A percentile compares a stretch with the other conserved stretches of the same genome.
These are phyloP conservation scores for Aureobasidium sp. DNA, from an alignment of 2,329 filamentous ascomycete species.

Conservation along the genomic window DNA sequence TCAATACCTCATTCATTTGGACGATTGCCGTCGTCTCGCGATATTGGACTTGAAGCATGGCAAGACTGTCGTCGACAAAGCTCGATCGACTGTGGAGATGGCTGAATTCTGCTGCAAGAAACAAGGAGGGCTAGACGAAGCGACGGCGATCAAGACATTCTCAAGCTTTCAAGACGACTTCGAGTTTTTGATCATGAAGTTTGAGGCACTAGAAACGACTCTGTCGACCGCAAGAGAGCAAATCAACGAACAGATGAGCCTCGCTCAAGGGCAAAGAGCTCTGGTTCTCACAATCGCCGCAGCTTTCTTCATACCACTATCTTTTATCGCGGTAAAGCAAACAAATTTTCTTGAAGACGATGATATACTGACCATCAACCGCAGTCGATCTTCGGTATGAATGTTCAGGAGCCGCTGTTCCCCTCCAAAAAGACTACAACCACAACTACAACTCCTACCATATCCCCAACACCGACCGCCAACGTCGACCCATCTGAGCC, in stretches of 20 bases:
- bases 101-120: not conserved
- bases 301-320: not conserved
- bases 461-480: not conserved
- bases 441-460: not conserved
- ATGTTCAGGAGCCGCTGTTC: not conserved
- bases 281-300: not conserved
- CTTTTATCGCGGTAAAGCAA: not conserved
- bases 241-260: not conserved
- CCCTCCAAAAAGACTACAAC: not conserved
- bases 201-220: not conserved
- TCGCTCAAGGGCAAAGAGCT: not conserved
- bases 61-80: not conserved
- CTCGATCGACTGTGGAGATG: not conserved
- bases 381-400: constrained; percentile 3
- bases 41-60: not conserved
- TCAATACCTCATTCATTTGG: not conserved
- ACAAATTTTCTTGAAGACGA: not conserved
- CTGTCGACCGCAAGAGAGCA: not conserved
- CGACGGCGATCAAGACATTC: not conserved
- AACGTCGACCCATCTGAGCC: not conserved
- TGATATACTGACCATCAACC: not conserved
- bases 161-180: not conserved
- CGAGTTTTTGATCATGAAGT: not conserved
- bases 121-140: not conserved
- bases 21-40: not conserved